phyloP scores from a whole-genome alignment of 1,284 basidiomycete species.

The Kalmanozyma brasiliensis region DNA sequence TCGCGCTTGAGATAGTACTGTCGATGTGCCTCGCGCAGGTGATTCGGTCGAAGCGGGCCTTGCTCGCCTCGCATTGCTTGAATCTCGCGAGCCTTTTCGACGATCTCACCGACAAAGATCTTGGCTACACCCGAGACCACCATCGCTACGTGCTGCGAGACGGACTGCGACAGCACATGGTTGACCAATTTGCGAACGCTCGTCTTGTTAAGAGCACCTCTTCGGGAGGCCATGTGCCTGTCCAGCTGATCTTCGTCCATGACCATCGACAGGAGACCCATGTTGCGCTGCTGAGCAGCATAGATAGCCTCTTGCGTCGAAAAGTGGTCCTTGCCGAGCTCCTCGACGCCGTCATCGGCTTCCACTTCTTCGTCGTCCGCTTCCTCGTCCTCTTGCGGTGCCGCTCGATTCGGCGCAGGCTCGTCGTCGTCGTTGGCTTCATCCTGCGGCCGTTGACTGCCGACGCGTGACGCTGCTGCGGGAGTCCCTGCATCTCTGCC shows the following conservation, averaged over 20 bases:
- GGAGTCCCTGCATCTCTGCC: constrained; percentile 38
- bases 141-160: constrained; percentile 84
- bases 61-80: constrained; percentile 77
- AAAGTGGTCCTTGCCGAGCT: constrained; percentile 60
- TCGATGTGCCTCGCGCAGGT: constrained; percentile 85
- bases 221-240: constrained; percentile 84
- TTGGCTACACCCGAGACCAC: constrained; percentile 88
- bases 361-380: constrained; percentile 59
- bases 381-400: constrained; percentile 33
- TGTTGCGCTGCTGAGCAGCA: constrained; percentile 66
- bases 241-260: constrained; percentile 85
- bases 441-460: constrained; percentile 25
- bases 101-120: constrained; percentile 90
- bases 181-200: constrained; percentile 87
- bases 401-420: constrained; percentile 2
- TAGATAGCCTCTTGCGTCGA: constrained; percentile 64
- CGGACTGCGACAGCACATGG: constrained; percentile 79
- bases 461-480: constrained; percentile 14
- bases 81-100: constrained; percentile 83
- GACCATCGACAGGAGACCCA: constrained; percentile 81
- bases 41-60: constrained; percentile 84
- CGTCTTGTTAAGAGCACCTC: constrained; percentile 83
- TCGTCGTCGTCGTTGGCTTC: constrained; percentile 35
- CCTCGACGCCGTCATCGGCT: constrained; percentile 62
- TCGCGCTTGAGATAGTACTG: constrained; percentile 82